Base-by-base conservation (phyloP, 257 asterid genomes). In the Thymus quinquecostatus region DNA sequence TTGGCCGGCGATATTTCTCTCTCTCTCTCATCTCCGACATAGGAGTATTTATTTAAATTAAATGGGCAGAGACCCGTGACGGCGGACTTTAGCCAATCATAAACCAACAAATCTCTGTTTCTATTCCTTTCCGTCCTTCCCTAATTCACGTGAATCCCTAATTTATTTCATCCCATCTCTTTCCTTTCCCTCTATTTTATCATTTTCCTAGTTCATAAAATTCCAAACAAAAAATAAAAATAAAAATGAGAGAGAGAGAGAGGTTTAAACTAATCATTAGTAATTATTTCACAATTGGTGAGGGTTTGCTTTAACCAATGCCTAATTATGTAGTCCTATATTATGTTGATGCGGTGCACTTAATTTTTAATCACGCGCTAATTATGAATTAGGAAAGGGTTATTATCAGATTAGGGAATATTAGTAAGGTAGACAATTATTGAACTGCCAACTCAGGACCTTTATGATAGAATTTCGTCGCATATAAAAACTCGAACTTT, bases 41-140 rank as follows among this genome's bases (percentile, higher is more conserved):
- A 45, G 10, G 4, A 3, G 3, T 45, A 59, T 10, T 33, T 44
- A 40, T 49, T 33, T 40, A 38, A 8, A 60, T 36, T 36, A n/a
- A n/a, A n/a, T n/a, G n/a, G n/a, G 33, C 69, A 13, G 53, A 53
- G 10, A 76, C 81, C 75, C 84, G 84, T 80, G 84, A 80, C 54
- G 58, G 27, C 55, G 50, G 32, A 29, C 29, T 48, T n/a, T 6
- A 64, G 10, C 61, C 76, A 68, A 51, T 57, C n/a, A 67, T 32
- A 21, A 3, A 43, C 41, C 5, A 48, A 10, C 50, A 62, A 47
- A 68, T 73, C 32, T 63, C 27, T 12, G 21, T 6, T 9, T 8
- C 1, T 0, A 3, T 63, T 49, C 48, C 40, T 51, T 61, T 75
- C 80, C 70, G 73, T 62, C 69, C 69, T 71, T 60, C 48, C 68